Base-by-base conservation (phyloP, 371 early-diverging fungal genomes). In the Mucor sp. region DNA sequence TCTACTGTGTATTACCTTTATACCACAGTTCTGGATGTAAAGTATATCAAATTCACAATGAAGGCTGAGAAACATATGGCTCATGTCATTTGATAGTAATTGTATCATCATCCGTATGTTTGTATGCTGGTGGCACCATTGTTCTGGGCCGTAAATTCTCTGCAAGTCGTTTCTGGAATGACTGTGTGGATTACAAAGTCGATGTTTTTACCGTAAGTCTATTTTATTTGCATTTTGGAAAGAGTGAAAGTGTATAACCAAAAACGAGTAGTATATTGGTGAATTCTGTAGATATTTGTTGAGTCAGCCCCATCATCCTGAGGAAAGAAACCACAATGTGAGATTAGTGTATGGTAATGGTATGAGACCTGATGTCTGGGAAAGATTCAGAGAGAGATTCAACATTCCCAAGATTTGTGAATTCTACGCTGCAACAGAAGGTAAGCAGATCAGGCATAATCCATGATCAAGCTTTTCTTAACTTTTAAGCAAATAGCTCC, bases 231-330 rank as follows among this genome's bases (percentile, higher is more conserved):
- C 6, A 19, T 43, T 27, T 11, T 28, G 43, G 1, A 14, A 57
- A 27, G 28, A 27, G 5, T 0, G 9, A 19, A 4, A 30, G 27
- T 33, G 8, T 3, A 6, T 30, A 33, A 33, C n/a, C 15, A 27
- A 7, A 6, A 56, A 32, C 8, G 1, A 21, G 28, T 47, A 72
- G 74, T 90, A 91, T 57, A 87, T 91, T 72, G 92, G 92, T 15
- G 92, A 91, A 66, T 83, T 91, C 33, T 88, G 89, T 62, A 71
- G 91, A 62, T 92, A 90, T 63, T 72, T 92, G 30, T 61, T 87
- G 19, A 72, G 75, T 56, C 74, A 75, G n/a, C 87, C 89, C 0
- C 69, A 72, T 17, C 72, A 77, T 12, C 80, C 87, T 6, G 57
- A 67, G 33, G 91, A 91, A 58, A 74, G 70, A 32, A 66, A 77